Conservation (phyloP, 768 basidiomycete genomes). For the Boletus fagicola region DNA sequence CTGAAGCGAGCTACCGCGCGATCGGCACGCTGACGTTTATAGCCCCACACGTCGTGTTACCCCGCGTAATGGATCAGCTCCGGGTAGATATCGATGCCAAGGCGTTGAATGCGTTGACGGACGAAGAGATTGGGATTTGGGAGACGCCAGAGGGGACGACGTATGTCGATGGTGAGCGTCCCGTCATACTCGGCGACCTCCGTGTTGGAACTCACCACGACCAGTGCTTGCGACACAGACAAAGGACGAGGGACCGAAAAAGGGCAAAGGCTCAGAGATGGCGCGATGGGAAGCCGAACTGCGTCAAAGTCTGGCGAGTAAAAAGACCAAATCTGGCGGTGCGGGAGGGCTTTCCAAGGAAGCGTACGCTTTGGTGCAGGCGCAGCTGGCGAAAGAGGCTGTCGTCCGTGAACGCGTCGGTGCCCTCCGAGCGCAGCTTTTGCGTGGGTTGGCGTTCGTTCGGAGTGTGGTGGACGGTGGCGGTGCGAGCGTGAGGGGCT, state of each 20-base stretch:
- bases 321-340: constrained; percentile 49
- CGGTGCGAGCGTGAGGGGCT: constrained; percentile 49
- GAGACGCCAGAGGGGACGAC: constrained; percentile 76
- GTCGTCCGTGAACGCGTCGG: constrained; percentile 61
- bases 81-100: constrained; percentile 59
- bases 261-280: constrained; percentile 87
- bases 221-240: constrained; percentile 66
- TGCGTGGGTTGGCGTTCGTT: constrained; percentile 70
- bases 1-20: constrained; percentile 71
- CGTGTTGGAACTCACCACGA: background rate
- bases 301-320: constrained; percentile 78
- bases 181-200: background rate
- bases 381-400: constrained; percentile 80
- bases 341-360: constrained; percentile 67
- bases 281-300: constrained; percentile 95
- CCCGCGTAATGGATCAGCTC: constrained; percentile 67
- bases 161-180: constrained; percentile 69
- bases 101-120: constrained; percentile 60
- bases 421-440: constrained; percentile 50
- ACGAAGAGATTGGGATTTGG: constrained; percentile 82
- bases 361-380: constrained; percentile 78
- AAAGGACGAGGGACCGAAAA: constrained; percentile 47
- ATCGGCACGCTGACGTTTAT: constrained; percentile 79
- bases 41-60: constrained; percentile 64
- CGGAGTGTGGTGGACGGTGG: constrained; percentile 48